Conservation (phyloP, 805 yeast species). For the Kockiozyma suomiensis region DNA sequence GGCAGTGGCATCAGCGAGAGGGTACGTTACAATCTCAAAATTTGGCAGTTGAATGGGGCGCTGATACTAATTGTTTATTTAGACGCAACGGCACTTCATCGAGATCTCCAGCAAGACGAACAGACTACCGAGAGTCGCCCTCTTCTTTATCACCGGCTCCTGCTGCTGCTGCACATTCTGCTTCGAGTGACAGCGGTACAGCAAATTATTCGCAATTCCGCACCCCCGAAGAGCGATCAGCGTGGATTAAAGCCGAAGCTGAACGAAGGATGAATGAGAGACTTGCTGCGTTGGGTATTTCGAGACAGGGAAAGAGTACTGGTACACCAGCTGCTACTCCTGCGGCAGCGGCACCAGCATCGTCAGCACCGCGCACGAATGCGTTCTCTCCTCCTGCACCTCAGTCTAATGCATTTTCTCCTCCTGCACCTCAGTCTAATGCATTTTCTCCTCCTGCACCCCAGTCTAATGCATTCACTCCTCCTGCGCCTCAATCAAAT, state of each 20-base stretch:
- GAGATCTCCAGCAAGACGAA: not conserved
- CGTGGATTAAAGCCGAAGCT: slow-evolving; percentile 81
- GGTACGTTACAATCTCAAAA: not conserved
- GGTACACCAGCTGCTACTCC: slow-evolving; percentile 12
- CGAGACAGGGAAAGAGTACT: slow-evolving; percentile 23
- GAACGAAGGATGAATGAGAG: slow-evolving; percentile 81
- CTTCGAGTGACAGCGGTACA: slow-evolving; percentile 30
- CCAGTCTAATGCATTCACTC: slow-evolving; percentile 10
- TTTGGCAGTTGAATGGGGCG: too few relatives aligned
- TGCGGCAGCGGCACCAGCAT: slow-evolving; percentile 33
- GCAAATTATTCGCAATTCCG: slow-evolving; percentile 38
- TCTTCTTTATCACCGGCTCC: not conserved
- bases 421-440: slow-evolving; percentile 11
- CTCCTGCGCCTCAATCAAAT: slow-evolving; percentile 11
- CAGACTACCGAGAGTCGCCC: not conserved
- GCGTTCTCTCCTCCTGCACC: not conserved
- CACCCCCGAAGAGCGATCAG: slow-evolving; percentile 69
- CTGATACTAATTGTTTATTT: too few relatives aligned
- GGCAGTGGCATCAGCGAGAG: not conserved
- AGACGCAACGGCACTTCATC: not conserved
- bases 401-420: slow-evolving; percentile 14
- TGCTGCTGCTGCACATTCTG: slow-evolving; percentile 15
- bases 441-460: not conserved
- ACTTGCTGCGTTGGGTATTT: slow-evolving; percentile 76
- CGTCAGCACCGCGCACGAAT: slow-evolving; percentile 16